Base-by-base conservation (phyloP, 176 grass and related monocot genomes). In the Bolboschoenus planiculmis region DNA sequence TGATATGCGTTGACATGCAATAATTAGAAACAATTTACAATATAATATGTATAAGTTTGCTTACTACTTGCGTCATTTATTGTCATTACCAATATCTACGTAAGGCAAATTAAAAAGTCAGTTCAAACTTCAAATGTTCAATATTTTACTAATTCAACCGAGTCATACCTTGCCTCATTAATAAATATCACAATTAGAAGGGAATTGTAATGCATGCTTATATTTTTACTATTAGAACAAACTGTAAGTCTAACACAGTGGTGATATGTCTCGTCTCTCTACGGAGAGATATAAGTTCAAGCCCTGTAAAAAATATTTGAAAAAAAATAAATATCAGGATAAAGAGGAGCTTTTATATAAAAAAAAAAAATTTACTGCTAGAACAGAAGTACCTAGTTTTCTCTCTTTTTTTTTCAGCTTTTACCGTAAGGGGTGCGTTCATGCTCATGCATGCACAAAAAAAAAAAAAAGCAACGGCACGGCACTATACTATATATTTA, bases 111-210 rank as follows among this genome's bases (percentile, higher is more conserved):
- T n/a, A n/a, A n/a, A n/a, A n/a, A 76, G 39, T 18, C 20, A 11
- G 27, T 76, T 76, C 23, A 48, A 47, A 50, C 43, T 75, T 75
- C 43, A 4, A 75, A 29, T 0, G 13, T 76, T 31, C 26, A 9
- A 51, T 53, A 53, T 76, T 51, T 76, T 76, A 76, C 44, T 76
- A 76, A 30, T 76, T 76, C 68, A 77, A 77, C 72, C 18, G 27
- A 30, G 46, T 77, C 46, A 31, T 53, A 53, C 72, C 10, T 77
- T 31, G 72, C 20, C 46, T 77, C 65, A 23, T 68, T 40, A 39
- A 68, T n/a, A n/a, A n/a, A 68, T 11, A n/a, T 7, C 39, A 10
- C 65, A 68, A 40, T 39, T 35, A 33, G 29, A 10, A 68, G 65
- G 35, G 40, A 70, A 68, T 40, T 68, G 14, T 40, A 68, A 21